Evolutionary conservation across 352 stramenopile genomes (phyloP).

Genomic region (Globisporangium irregulare): DNA sequence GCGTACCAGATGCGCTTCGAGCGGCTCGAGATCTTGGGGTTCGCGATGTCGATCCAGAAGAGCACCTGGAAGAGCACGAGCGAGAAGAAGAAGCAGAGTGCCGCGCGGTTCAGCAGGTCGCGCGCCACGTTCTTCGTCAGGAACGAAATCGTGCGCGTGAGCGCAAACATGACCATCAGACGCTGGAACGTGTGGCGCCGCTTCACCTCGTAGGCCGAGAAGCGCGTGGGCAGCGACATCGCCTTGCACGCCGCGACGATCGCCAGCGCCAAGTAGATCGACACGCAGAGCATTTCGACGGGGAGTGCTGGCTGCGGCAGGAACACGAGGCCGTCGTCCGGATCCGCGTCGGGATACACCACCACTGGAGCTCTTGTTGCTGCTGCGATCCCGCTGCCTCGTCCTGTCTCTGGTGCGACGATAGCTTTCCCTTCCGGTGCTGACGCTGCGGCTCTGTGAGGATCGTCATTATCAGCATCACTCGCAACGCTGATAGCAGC

Average conservation of each 20-base stretch:
- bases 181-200: constrained; percentile 70
- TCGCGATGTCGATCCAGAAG: constrained; percentile 86
- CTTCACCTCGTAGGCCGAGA: constrained; percentile 32
- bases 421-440: neutral
- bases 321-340: constrained; percentile 39
- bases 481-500: neutral
- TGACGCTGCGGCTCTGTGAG: neutral
- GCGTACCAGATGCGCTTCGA: constrained; percentile 76
- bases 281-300: constrained; percentile 53
- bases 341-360: neutral
- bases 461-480: neutral
- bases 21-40: constrained; percentile 68
- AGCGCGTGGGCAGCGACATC: constrained; percentile 30
- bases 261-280: constrained; percentile 56
- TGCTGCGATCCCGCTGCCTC: constrained; percentile 24
- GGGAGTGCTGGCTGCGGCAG: constrained; percentile 45
- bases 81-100: constrained; percentile 83
- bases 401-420: neutral
- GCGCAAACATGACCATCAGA: constrained; percentile 59
- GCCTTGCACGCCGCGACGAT: constrained; percentile 49
- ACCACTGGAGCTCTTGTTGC: neutral
- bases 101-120: constrained; percentile 65
- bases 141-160: constrained; percentile 59
- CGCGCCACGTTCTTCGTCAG: constrained; percentile 29
- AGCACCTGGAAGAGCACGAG: constrained; percentile 85